Evolutionary conservation across 176 grass and related monocot genomes (phyloP).

Genomic region (Paspalum notatum): DNA sequence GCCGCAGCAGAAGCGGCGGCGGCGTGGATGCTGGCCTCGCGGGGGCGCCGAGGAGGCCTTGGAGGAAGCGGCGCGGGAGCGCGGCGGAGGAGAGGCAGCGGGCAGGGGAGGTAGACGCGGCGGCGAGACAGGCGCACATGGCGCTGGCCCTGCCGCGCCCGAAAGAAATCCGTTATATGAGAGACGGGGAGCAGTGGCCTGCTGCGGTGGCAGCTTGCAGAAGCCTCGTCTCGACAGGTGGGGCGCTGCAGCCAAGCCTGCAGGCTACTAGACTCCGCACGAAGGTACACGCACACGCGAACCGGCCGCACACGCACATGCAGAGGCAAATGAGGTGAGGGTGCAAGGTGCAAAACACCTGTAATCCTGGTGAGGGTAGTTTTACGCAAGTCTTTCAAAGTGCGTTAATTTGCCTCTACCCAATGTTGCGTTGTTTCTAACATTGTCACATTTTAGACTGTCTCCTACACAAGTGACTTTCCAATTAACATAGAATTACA

Average conservation of each 20-base stretch:
- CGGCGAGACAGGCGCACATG: slow-evolving; percentile 41
- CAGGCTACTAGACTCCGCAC: not conserved
- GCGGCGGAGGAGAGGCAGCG: slow-evolving; percentile 26
- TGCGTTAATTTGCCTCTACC: too few relatives aligned
- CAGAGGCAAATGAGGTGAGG: too few relatives aligned
- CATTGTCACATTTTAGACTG: too few relatives aligned
- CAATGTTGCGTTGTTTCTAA: too few relatives aligned
- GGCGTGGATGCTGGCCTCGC: not conserved
- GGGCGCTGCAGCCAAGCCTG: not conserved
- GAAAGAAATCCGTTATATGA: not conserved
- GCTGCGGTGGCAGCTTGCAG: slow-evolving; percentile 37
- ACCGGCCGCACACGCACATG: slow-evolving; percentile 74
- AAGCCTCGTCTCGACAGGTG: slow-evolving; percentile 47
- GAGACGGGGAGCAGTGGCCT: not conserved
- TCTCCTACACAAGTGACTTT: too few relatives aligned
- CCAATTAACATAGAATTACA: too few relatives aligned
- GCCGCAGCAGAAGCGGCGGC: not conserved
- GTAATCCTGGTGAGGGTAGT: too few relatives aligned
- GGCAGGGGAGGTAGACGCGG: slow-evolving; percentile 30
- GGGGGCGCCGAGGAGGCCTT: slow-evolving; percentile 30
- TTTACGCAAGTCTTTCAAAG: too few relatives aligned
- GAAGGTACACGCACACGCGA: slow-evolving; percentile 15
- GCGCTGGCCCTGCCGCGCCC: not conserved
- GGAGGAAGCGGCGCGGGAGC: slow-evolving; percentile 42
- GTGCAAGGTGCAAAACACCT: too few relatives aligned